Evolutionary conservation across 495 filamentous ascomycete genomes (phyloP).

Genomic region (Barbatosphaeria neglecta): DNA sequence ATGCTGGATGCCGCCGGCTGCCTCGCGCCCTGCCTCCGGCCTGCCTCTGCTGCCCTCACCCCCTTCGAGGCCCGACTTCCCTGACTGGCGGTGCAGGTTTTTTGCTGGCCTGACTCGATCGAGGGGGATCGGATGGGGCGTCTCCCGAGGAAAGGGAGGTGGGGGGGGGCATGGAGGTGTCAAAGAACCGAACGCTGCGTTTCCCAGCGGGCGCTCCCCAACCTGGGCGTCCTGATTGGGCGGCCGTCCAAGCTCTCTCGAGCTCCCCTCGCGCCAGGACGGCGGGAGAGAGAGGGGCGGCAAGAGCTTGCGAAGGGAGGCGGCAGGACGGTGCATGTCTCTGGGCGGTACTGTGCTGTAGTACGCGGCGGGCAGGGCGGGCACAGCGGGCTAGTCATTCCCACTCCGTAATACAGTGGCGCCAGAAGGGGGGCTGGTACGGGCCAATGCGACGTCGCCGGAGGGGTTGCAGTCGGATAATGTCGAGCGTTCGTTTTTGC

Average conservation of each 20-base stretch:
- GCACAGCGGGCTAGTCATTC: too few relatives aligned
- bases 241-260: neutral
- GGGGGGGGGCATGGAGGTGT: neutral
- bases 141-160: neutral
- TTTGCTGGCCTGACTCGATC: constrained; percentile 16
- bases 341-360: too few relatives aligned
- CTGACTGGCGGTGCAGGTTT: constrained; percentile 1
- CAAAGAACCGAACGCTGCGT: too few relatives aligned
- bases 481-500: neutral
- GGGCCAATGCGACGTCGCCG: neutral
- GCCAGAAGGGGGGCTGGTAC: too few relatives aligned
- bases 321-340: too few relatives aligned
- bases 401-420: too few relatives aligned
- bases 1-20: constrained; percentile 9
- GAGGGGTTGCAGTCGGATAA: neutral
- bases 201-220: too few relatives aligned
- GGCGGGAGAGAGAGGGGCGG: neutral
- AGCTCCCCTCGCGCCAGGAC: neutral
- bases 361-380: too few relatives aligned
- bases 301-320: too few relatives aligned
- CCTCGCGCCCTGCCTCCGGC: too few relatives aligned
- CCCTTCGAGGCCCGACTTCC: constrained; percentile 10
- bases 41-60: too few relatives aligned
- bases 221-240: neutral
- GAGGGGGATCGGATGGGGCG: constrained; percentile 13